These are phyloP conservation scores for Botrytis porri DNA, from an alignment of 2,329 filamentous ascomycete genomes.

Conservation along the genomic window DNA sequence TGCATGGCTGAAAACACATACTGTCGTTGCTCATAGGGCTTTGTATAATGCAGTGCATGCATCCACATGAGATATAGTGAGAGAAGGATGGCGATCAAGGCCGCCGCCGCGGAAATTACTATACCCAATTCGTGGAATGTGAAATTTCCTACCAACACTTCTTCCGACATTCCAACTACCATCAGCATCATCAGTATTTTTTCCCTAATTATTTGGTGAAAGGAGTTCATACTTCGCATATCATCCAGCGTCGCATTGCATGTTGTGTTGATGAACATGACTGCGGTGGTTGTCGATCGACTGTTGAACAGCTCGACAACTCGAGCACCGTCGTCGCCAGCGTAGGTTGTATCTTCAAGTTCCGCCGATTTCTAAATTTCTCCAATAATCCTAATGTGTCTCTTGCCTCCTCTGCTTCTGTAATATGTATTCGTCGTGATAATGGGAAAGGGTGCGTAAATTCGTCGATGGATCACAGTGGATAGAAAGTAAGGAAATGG, in stretches of 20 bases:
- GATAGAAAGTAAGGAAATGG: not conserved
- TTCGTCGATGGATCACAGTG: not conserved
- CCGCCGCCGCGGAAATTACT: constrained; percentile 48
- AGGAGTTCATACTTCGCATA: constrained; percentile 36
- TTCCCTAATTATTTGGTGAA: constrained; percentile 1
- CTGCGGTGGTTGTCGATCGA: constrained; percentile 11
- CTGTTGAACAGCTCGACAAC: constrained; percentile 14
- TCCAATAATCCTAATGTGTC: not conserved
- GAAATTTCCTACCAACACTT: constrained; percentile 46
- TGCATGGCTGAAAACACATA: constrained; percentile 33
- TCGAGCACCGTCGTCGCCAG: constrained; percentile 14
- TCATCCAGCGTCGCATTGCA: constrained; percentile 41
- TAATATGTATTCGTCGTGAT: not conserved
- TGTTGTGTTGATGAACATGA: constrained; percentile 25
- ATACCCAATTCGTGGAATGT: constrained; percentile 56
- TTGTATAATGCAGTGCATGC: constrained; percentile 60
- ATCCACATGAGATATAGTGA: constrained; percentile 57
- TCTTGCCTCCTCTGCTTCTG: not conserved
- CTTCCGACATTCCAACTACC: constrained; percentile 43
- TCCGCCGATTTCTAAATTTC: not conserved
- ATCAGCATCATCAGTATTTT: constrained; percentile 26
- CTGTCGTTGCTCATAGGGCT: constrained; percentile 58
- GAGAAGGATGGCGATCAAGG: constrained; percentile 50
- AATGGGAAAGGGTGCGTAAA: not conserved
- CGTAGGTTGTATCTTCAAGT: not conserved